These are phyloP conservation scores for Talaromyces sp. DNA, from an alignment of 2,329 filamentous ascomycete species.

Conservation along the genomic window DNA sequence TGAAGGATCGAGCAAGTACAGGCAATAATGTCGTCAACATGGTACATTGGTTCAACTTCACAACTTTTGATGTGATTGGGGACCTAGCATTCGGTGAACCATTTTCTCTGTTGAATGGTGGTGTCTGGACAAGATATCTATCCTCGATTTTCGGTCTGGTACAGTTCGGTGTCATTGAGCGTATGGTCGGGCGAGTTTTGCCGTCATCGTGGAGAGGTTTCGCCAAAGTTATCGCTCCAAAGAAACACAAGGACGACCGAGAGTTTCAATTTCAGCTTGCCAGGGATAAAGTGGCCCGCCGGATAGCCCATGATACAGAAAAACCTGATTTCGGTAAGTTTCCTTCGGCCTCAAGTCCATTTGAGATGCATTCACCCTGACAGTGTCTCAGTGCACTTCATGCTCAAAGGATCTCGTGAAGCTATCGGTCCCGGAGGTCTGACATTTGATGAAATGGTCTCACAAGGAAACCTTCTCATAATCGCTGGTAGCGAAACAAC, in stretches of 20 bases:
- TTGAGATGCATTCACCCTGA: not conserved
- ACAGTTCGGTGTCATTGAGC: not conserved
- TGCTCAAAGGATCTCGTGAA: constrained; percentile 16
- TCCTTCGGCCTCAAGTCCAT: not conserved
- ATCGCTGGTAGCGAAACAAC: constrained; percentile 38
- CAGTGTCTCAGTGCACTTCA: constrained; percentile 17
- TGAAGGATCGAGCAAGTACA: constrained; percentile 14
- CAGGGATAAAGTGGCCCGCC: constrained; percentile 21
- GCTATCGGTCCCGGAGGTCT: constrained; percentile 17
- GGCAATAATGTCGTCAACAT: constrained; percentile 24
- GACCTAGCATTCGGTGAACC: constrained; percentile 39
- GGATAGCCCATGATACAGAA: constrained; percentile 16
- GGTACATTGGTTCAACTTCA: constrained; percentile 32
- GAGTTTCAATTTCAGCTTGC: constrained; percentile 17
- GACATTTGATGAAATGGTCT: constrained; percentile 20
- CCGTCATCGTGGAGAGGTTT: not conserved
- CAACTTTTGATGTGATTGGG: constrained; percentile 40
- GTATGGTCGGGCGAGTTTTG: not conserved
- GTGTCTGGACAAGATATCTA: constrained; percentile 38
- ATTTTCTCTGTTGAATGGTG: constrained; percentile 35
- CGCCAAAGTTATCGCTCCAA: constrained; percentile 16
- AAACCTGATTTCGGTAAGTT: constrained; percentile 21
- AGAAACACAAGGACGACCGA: constrained; percentile 17
- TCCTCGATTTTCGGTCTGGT: constrained; percentile 25
- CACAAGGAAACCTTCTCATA: constrained; percentile 26